Base-by-base conservation (phyloP, 805 yeast genomes). In the Nakazawaea siamensis region DNA sequence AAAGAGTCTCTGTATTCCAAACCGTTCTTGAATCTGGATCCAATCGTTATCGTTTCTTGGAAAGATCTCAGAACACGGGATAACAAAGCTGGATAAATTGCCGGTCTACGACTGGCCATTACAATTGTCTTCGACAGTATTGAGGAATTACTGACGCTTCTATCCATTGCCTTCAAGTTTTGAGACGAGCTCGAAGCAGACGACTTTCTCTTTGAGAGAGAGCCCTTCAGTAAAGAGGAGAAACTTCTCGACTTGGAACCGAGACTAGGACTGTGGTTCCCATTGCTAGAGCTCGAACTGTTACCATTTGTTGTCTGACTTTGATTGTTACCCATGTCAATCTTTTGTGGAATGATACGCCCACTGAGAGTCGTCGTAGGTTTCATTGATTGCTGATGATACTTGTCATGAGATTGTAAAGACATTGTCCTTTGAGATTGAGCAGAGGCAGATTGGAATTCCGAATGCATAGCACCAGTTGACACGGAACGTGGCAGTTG, bases 1-100 rank as follows among this genome's bases (percentile, higher is more conserved):
- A 92, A 92, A 0, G 97, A 80, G 51, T 88, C 94, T 52, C 94
- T 81, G 57, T 87, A 90, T 42, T 86, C 81, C 46, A 88, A 68
- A 13, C 95, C 96, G 59, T 88, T 90, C 52, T 90, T 92, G 52
- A 80, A 81, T 43, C 84, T 76, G 40, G 86, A 85, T 2, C 87
- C 82, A 11, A 83, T 53, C 16, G 73, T 73, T 20, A 87, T 69
- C 16, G 76, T 62, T 40, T 80, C 84, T 43, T 76, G 73, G 56
- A 90, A 86, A 17, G 75, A 70, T 16, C 68, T 70, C 1, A 97
- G 95, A 13, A 92, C 97, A 33, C 76, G 68, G 4, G 96, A 85
- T 14, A 92, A 61, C 49, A 85, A 48, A 1, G 98, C 97, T 2
- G 97, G 96, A 54, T 92, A 87, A 2, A 87, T 88, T 14, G 70